These are phyloP conservation scores for Sporothrix pseudoabietina DNA, from an alignment of 2,329 filamentous ascomycete genomes.

Conservation along the genomic window DNA sequence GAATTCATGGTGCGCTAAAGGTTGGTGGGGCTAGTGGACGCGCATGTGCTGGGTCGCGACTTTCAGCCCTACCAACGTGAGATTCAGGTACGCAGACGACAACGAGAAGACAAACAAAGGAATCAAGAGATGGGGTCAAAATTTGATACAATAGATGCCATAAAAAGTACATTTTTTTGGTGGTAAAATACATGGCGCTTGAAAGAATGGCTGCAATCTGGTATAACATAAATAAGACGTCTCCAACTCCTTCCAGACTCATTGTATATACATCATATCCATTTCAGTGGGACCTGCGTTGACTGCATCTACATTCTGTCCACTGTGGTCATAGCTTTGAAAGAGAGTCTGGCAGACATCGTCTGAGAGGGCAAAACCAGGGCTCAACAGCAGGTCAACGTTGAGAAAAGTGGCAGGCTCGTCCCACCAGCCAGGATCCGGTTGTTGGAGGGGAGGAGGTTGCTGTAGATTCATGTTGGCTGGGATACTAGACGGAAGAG, in stretches of 20 bases:
- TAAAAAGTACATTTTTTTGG: too few species aligned
- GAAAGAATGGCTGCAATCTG: background rate
- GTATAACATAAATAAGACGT: background rate
- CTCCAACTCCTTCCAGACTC: background rate
- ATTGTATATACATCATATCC: conserved; percentile 1
- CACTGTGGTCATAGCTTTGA: background rate
- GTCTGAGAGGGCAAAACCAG: conserved; percentile 12
- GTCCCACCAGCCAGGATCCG: conserved; percentile 15
- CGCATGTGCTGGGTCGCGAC: background rate
- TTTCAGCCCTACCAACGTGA: background rate
- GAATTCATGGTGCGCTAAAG: background rate
- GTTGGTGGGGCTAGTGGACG: background rate
- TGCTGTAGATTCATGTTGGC: background rate
- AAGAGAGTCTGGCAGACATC: conserved; percentile 2
- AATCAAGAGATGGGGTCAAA: background rate
- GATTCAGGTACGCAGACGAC: background rate
- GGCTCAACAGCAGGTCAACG: conserved; percentile 7
- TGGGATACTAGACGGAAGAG: background rate
- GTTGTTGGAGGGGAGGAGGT: background rate
- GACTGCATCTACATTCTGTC: background rate
- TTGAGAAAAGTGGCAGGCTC: conserved; percentile 5
- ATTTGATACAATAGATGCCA: too few species aligned
- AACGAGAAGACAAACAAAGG: background rate
- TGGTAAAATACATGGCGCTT: too few species aligned
- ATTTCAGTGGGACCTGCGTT: background rate